Conservation (phyloP, 2,329 filamentous ascomycete genomes). For the Phialophora macrospora region DNA sequence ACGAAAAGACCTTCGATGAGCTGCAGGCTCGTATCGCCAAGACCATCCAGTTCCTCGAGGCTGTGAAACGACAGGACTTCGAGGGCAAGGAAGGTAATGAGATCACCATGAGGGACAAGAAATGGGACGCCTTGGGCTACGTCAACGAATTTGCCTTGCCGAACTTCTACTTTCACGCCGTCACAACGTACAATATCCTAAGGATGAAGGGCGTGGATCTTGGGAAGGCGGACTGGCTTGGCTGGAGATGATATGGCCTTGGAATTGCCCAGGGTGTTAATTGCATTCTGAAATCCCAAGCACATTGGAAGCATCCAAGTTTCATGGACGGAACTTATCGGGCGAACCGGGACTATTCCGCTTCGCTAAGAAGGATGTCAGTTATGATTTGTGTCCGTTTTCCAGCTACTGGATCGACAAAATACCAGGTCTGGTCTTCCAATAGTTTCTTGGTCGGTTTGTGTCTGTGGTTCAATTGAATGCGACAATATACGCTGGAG, state of each 20-base stretch:
- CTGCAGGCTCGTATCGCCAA: slow-evolving; percentile 55
- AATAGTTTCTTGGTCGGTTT: background rate
- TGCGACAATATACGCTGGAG: background rate
- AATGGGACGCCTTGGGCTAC: slow-evolving; percentile 55
- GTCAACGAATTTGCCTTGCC: slow-evolving; percentile 58
- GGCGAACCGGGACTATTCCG: background rate
- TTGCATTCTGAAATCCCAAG: background rate
- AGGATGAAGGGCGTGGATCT: slow-evolving; percentile 65
- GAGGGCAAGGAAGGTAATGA: slow-evolving; percentile 51
- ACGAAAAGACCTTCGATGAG: slow-evolving; percentile 57
- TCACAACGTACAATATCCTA: slow-evolving; percentile 64
- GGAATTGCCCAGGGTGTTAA: background rate
- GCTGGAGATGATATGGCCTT: slow-evolving; percentile 19
- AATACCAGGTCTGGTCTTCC: background rate
- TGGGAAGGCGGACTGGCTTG: slow-evolving; percentile 64
- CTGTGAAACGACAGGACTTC: slow-evolving; percentile 50
- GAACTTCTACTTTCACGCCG: slow-evolving; percentile 69
- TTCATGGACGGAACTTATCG: background rate
- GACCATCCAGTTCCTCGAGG: slow-evolving; percentile 55
- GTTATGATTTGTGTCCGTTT: background rate
- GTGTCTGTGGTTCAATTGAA: background rate
- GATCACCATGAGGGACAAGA: slow-evolving; percentile 48
- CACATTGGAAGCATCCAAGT: background rate
- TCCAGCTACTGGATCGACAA: background rate
- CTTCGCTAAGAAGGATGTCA: background rate